These are phyloP conservation scores for Prosopis cineraria DNA, from an alignment of 306 rosid species.

Conservation along the genomic window DNA sequence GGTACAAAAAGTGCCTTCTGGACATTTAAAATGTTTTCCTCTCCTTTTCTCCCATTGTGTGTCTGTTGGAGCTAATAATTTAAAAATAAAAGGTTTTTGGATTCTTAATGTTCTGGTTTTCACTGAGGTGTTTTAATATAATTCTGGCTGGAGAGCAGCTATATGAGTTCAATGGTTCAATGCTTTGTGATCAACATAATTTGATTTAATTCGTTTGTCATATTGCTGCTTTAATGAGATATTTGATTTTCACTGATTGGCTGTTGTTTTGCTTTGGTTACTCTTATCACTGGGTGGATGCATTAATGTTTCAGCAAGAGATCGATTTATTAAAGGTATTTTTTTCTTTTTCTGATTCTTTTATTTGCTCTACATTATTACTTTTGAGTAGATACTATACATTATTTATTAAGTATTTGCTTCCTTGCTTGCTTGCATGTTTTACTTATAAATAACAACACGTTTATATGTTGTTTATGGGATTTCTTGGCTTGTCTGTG, in stretches of 20 bases:
- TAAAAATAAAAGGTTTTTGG: not conserved
- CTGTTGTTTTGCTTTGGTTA: conserved; percentile 41
- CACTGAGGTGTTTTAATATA: not conserved
- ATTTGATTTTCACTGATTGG: conserved; percentile 46
- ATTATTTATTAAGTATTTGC: conserved; percentile 18
- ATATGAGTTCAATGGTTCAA: conserved; percentile 4
- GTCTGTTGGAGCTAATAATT: not conserved
- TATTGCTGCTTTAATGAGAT: conserved; percentile 26
- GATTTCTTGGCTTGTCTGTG: not conserved
- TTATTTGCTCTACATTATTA: not conserved
- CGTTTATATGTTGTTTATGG: not conserved
- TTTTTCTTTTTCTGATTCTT: conserved; percentile 31
- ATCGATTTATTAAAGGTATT: conserved; percentile 93
- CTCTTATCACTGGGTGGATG: conserved; percentile 42
- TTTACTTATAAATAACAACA: not conserved
- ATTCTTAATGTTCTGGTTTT: not conserved
- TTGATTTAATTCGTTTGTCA: not conserved
- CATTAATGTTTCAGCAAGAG: conserved; percentile 78
- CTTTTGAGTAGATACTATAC: not conserved
- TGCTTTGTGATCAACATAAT: not conserved
- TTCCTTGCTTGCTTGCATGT: conserved; percentile 22
- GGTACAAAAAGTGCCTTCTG: conserved; percentile 53
- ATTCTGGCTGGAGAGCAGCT: not conserved
- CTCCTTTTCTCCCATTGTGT: not conserved
- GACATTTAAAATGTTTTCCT: conserved; percentile 4